Percentiles rank a stretch among this genome's conserved stretches.
These are phyloP conservation scores for Aspergillus nomiae DNA, from an alignment of 2,329 filamentous ascomycete genomes.

Conservation along the genomic window DNA sequence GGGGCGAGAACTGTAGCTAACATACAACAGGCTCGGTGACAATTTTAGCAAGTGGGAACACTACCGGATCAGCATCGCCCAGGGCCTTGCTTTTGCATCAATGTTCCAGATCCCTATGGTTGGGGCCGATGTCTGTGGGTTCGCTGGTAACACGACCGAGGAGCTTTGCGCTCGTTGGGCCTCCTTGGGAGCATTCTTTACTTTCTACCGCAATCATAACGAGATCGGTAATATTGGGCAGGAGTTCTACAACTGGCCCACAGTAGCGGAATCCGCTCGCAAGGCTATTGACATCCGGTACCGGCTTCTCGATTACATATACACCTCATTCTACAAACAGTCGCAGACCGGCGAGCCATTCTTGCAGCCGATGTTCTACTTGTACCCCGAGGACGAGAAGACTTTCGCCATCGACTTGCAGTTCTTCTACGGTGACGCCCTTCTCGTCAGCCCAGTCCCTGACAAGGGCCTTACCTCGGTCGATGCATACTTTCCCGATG, in stretches of 20 bases:
- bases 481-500: constrained; percentile 58
- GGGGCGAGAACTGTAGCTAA: background rate
- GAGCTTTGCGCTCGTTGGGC: constrained; percentile 76
- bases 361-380: constrained; percentile 71
- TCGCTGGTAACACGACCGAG: constrained; percentile 66
- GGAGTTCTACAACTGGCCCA: constrained; percentile 72
- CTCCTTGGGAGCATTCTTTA: constrained; percentile 69
- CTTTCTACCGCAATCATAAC: constrained; percentile 78
- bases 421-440: constrained; percentile 61
- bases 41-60: constrained; percentile 61
- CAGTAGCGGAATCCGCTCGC: constrained; percentile 64
- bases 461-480: constrained; percentile 56
- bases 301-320: constrained; percentile 75
- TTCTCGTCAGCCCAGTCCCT: constrained; percentile 60
- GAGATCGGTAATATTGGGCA: constrained; percentile 57
- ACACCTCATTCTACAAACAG: constrained; percentile 68
- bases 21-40: constrained; percentile 56
- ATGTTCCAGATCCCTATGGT: constrained; percentile 70
- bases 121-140: constrained; percentile 77
- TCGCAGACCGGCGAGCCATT: constrained; percentile 64
- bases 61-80: constrained; percentile 61
- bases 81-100: constrained; percentile 62
- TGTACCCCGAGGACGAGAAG: constrained; percentile 62
- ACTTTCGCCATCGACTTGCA: constrained; percentile 57
- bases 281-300: constrained; percentile 74